A percentile compares a stretch with the other conserved stretches of the same genome.
phyloP scores from a whole-genome alignment of 257 asterid species.

The Prunella vulgaris region DNA sequence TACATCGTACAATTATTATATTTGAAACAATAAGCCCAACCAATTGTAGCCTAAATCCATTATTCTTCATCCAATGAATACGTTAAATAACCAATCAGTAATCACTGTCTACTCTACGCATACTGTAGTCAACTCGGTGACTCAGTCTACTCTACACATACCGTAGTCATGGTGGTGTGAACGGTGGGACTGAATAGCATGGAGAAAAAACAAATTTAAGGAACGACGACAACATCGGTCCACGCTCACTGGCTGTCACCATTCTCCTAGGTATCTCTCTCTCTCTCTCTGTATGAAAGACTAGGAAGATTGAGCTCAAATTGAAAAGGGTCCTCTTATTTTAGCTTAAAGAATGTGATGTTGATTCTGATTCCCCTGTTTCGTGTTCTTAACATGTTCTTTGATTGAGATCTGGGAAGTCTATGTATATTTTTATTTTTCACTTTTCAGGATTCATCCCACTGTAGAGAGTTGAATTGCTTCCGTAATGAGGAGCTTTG shows the following conservation, averaged over 20 bases:
- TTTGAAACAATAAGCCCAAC: too few relatives aligned
- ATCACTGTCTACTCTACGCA: neutral
- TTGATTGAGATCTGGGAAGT: neutral
- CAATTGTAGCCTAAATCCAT: neutral
- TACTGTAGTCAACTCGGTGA: neutral
- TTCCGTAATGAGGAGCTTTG: constrained; percentile 32
- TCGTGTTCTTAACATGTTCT: neutral
- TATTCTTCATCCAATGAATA: neutral
- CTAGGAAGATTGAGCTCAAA: neutral
- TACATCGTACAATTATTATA: too few relatives aligned
- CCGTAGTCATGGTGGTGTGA: neutral
- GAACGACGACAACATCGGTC: neutral
- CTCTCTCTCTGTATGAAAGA: neutral
- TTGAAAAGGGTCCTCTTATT: neutral
- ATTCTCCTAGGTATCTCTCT: neutral
- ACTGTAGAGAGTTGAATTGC: neutral
- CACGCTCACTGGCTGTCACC: neutral
- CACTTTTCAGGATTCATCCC: neutral
- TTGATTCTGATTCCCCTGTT: neutral
- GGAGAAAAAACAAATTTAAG: neutral
- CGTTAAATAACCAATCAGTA: neutral
- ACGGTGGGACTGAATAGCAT: neutral
- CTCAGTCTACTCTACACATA: neutral
- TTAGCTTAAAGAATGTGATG: neutral
- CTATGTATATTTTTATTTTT: neutral